Evolutionary conservation across 257 asterid genomes (phyloP).

Genomic region (Nicotiana otophora): DNA sequence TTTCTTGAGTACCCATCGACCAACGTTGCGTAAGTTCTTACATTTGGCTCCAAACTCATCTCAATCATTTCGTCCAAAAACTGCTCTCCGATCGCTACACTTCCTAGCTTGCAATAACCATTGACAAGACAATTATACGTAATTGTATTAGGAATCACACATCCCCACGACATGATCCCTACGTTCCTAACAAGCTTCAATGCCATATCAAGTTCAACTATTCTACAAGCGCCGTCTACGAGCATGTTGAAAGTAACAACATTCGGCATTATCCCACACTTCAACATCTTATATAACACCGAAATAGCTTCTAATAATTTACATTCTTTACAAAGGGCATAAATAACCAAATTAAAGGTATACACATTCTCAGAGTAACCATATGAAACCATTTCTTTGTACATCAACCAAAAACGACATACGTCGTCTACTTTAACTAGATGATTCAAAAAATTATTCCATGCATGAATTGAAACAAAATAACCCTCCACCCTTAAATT

Average conservation of each 20-base stretch:
- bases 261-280: constrained; percentile 58
- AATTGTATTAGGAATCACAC: constrained; percentile 39
- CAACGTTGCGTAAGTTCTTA: constrained; percentile 67
- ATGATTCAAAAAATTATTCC: constrained; percentile 77
- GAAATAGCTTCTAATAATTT: constrained; percentile 56
- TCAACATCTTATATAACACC: constrained; percentile 59
- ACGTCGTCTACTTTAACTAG: constrained; percentile 49
- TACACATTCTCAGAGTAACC: constrained; percentile 62
- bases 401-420: constrained; percentile 48
- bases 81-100: constrained; percentile 38
- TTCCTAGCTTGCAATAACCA: constrained; percentile 69
- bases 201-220: constrained; percentile 44
- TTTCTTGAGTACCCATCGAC: constrained; percentile 67
- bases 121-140: constrained; percentile 63
- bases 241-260: constrained; percentile 65
- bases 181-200: constrained; percentile 42
- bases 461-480: constrained; percentile 59
- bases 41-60: constrained; percentile 50
- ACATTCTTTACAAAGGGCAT: constrained; percentile 60
- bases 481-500: constrained; percentile 29
- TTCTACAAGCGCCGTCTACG: constrained; percentile 64
- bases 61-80: constrained; percentile 45
- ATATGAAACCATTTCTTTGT: constrained; percentile 54
- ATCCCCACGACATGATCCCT: constrained; percentile 41
- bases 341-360: constrained; percentile 57